A percentile compares a stretch with the other conserved stretches of the same genome.
These are phyloP conservation scores for Tuber microsphaerosporum DNA, from an alignment of 495 filamentous ascomycete species.

Conservation along the genomic window DNA sequence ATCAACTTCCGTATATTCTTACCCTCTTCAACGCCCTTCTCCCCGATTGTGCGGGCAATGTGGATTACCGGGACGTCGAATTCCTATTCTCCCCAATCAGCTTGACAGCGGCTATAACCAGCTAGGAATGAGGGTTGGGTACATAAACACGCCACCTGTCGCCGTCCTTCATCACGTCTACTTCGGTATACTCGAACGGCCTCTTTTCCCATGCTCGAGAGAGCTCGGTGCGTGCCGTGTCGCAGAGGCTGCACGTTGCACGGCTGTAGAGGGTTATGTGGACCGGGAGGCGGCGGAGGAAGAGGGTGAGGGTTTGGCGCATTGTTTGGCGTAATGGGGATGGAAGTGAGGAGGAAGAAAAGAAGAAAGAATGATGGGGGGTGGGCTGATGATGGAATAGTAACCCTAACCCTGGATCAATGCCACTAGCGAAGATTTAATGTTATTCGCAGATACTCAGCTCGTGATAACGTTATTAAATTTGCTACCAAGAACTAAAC, in stretches of 20 bases:
- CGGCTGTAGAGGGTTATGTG: conserved; percentile 38
- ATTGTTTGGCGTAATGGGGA: conserved; percentile 7
- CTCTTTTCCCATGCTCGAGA: conserved; percentile 29
- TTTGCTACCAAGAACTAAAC: background rate
- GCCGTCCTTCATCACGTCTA: conserved; percentile 32
- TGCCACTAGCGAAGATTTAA: background rate
- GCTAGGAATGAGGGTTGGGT: background rate
- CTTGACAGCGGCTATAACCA: background rate
- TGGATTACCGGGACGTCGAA: conserved; percentile 36
- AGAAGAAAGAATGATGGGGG: background rate
- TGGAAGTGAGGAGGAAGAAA: background rate
- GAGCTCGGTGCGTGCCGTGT: conserved; percentile 27
- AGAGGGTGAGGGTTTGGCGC: conserved; percentile 10
- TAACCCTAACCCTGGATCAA: background rate
- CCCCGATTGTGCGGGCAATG: conserved; percentile 21
- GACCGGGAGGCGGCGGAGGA: conserved; percentile 31
- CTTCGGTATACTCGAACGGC: conserved; percentile 38
- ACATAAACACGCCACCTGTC: conserved; percentile 30
- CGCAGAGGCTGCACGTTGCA: conserved; percentile 26
- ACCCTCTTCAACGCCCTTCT: conserved; percentile 10
- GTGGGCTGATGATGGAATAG: background rate
- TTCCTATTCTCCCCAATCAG: conserved; percentile 12
- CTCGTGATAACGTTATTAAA: background rate
- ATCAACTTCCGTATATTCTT: conserved; percentile 27
- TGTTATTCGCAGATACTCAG: background rate